Evolutionary conservation across 345 rosid species (phyloP).

Genomic region (Carallia brachiata): DNA sequence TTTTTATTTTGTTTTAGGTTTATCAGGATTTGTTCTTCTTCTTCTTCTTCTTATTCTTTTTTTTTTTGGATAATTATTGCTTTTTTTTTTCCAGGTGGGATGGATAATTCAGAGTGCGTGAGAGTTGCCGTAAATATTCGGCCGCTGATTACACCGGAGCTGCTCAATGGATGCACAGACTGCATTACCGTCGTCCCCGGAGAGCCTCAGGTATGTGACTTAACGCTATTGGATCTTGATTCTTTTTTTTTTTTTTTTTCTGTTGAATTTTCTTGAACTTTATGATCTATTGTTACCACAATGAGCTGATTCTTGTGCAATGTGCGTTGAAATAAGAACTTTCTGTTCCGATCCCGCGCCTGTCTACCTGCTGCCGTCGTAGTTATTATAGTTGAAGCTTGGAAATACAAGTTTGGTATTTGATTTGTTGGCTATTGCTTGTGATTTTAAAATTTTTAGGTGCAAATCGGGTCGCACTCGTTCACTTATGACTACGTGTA

Average conservation of each 20-base stretch:
- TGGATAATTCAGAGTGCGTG: constrained; percentile 56
- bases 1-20: too few relatives aligned
- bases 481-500: constrained; percentile 84
- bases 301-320: neutral
- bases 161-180: constrained; percentile 79
- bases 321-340: neutral
- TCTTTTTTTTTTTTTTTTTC: neutral
- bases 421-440: neutral
- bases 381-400: too few relatives aligned
- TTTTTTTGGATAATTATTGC: neutral
- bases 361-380: too few relatives aligned
- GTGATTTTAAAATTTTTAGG: constrained; percentile 32
- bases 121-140: constrained; percentile 88
- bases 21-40: neutral
- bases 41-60: neutral
- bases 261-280: neutral
- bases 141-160: constrained; percentile 86
- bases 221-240: neutral
- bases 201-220: constrained; percentile 77
- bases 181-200: constrained; percentile 80
- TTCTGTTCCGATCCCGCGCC: neutral
- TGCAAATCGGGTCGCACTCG: constrained; percentile 79
- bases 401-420: neutral
- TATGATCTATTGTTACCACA: neutral
- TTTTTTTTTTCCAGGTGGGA: neutral